Base-by-base conservation (phyloP, 495 filamentous ascomycete genomes). In the Hyphodiscus hymeniophilus region DNA sequence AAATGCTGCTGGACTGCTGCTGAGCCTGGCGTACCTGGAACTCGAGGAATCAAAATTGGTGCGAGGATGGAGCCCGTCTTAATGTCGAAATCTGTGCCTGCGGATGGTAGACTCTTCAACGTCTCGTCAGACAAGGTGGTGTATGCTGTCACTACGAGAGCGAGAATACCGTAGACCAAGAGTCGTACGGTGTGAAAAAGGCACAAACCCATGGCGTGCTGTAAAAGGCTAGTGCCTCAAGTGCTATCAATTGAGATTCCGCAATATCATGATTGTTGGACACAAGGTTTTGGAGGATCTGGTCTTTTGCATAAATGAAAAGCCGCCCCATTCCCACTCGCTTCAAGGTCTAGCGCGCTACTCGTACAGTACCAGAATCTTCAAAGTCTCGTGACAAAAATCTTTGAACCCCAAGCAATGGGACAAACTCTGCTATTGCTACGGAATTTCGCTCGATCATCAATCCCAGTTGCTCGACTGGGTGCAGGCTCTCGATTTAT, bases 1-100 rank as follows among this genome's bases (percentile, higher is more conserved):
- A 98, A 87, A 67, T 97, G 94, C 21, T 80, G 69, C 41, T 89
- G 83, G 2, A 87, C 90, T 6, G 70, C 71, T 12, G 67, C 64
- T n/a, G 80, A 88, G 23, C 87, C 87, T 2, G 77, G 68, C 3
- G 87, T 95, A 17, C 91, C 92, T 20, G 92, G 81, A 22, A 98
- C 90, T 45, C 92, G 86, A 23, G 91, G 83, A 18, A 77, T 79
- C n/a, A 98, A 76, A 51, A 98, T 91, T 1, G 90, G 92, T 1
- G 90, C 71, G n/a, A 97, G 74, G 17, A 98, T 70, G 6, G 73
- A 66, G 45, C 88, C 85, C 42, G 68, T 72, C 38, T 82, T 60
- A 57, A 91, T 85, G 63, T 97, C 74, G 62, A 96, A 92, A 68
- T 95, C 90, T 24, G 74, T 51, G 45, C 75, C 77, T 1, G 84